These are phyloP conservation scores for Paramecium sexaurelia DNA, from an alignment of 73 alveolate species.

Conservation along the genomic window DNA sequence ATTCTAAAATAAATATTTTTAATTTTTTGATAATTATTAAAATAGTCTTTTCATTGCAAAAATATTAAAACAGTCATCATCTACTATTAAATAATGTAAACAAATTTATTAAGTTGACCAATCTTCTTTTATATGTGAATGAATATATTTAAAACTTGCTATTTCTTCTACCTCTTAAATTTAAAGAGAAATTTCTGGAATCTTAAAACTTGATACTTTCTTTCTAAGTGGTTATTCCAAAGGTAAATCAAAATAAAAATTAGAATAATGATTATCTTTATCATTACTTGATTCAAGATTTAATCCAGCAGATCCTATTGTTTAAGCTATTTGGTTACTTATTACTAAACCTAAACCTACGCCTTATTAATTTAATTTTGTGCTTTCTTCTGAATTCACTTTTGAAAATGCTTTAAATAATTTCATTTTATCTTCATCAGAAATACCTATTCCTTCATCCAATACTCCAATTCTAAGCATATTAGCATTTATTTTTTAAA, in stretches of 20 bases:
- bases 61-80: conserved; percentile 38
- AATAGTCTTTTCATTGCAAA: neutral
- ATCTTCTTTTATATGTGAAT: neutral
- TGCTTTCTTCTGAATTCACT: conserved; percentile 50
- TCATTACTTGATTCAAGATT: neutral
- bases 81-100: conserved; percentile 41
- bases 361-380: conserved; percentile 59
- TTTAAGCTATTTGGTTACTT: conserved; percentile 63
- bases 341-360: conserved; percentile 76
- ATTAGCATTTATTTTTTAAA: neutral
- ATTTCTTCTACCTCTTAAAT: conserved; percentile 4
- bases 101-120: neutral
- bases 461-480: conserved; percentile 37
- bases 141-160: neutral
- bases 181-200: neutral
- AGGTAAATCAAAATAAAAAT: conserved; percentile 10
- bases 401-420: conserved; percentile 72
- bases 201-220: neutral
- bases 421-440: conserved; percentile 49
- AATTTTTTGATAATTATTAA: neutral
- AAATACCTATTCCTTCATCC: conserved; percentile 76
- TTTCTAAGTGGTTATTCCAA: neutral
- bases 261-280: neutral
- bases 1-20: neutral
- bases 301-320: neutral